Base-by-base conservation (phyloP, 2,329 filamentous ascomycete species). In the Paraphoma sp. region DNA sequence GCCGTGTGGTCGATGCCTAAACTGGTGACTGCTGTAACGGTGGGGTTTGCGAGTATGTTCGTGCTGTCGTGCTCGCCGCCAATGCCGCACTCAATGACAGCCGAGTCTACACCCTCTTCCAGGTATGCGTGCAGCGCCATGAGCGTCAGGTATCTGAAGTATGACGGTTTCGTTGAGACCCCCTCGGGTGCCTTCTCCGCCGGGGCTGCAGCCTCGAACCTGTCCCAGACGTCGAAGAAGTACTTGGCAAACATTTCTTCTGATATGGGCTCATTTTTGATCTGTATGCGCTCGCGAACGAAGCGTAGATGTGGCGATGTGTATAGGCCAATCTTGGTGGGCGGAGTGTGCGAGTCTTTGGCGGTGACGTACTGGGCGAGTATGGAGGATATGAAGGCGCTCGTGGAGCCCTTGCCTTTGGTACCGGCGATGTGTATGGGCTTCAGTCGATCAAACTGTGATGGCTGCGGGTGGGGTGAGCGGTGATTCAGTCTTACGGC, bases 31-130 rank as follows among this genome's bases (percentile, higher is more conserved):
- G 89, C 90, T 1, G 87, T 85, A 1, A 88, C 89, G 6, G 86
- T 88, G 1, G 93, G 89, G 11, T 85, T 83, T 10, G 83, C 81
- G 6, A 99, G 77, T 18, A 98, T 85, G 70, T 98, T 98, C 9
- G 95, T 99, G 29, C 90, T 90, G 71, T 98, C 94, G 69, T 93
- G 93, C 78, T 97, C 92, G 47, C 93, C 95, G 14, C 95, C 95
- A 61, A 98, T 96, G 0, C 95, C 95, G 69, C 92, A 96, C 78
- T 99, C 95, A 33, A 98, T 84, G 9, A 98, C 87, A 0, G 92
- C 93, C 16, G 87, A 87, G 60, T 88, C 83, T 0, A 97, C 88
- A 1, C 89, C 88, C 73, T 95, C 89, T 46, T 83, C 76, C 28
- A 96, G 71, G 67, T 96, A 99, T 1, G 89, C 84, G 69, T 96